phyloP scores from a whole-genome alignment of 257 asterid species.

The Solanum lignicaule region DNA sequence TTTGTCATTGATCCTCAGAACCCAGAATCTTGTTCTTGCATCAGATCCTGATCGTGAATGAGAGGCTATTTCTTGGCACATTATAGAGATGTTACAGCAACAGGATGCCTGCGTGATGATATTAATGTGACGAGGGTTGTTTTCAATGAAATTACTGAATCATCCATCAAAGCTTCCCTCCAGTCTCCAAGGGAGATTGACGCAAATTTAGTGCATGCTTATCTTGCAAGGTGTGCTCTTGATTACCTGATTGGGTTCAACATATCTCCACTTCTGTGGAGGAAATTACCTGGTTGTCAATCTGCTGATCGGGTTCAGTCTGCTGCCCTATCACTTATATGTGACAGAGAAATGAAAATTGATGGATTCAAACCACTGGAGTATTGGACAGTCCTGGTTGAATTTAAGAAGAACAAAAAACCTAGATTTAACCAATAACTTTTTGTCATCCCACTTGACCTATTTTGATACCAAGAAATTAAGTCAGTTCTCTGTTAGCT shows the following conservation, averaged over 20 bases:
- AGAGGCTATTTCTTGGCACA: slow-evolving; percentile 99
- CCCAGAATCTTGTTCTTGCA: slow-evolving; percentile 84
- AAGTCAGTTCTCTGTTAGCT: slow-evolving; percentile 50
- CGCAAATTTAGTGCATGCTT: slow-evolving; percentile 71
- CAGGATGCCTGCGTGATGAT: slow-evolving; percentile 74
- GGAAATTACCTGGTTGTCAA: slow-evolving; percentile 91
- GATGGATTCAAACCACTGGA: slow-evolving; percentile 65
- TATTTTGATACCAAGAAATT: slow-evolving; percentile 44
- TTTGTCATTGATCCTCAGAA: slow-evolving; percentile 46
- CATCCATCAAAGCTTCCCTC: slow-evolving; percentile 79
- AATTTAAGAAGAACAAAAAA: slow-evolving; percentile 25
- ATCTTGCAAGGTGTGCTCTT: slow-evolving; percentile 94
- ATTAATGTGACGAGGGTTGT: slow-evolving; percentile 72
- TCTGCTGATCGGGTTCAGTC: slow-evolving; percentile 98
- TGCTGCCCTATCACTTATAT: slow-evolving; percentile 80
- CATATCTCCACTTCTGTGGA: slow-evolving; percentile 91
- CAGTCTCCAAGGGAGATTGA: slow-evolving; percentile 77
- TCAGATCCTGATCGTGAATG: slow-evolving; percentile 99
- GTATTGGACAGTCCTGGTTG: slow-evolving; percentile 66
- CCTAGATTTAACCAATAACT: slow-evolving; percentile 13
- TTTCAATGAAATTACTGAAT: slow-evolving; percentile 81
- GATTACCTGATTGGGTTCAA: slow-evolving; percentile 94
- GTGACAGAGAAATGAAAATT: slow-evolving; percentile 85
- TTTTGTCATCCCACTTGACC: slow-evolving; percentile 49
- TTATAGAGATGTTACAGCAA: slow-evolving; percentile 84